phyloP scores from a whole-genome alignment of 192 early-diverging fungal species.

The Gaertneriomyces sp. region DNA sequence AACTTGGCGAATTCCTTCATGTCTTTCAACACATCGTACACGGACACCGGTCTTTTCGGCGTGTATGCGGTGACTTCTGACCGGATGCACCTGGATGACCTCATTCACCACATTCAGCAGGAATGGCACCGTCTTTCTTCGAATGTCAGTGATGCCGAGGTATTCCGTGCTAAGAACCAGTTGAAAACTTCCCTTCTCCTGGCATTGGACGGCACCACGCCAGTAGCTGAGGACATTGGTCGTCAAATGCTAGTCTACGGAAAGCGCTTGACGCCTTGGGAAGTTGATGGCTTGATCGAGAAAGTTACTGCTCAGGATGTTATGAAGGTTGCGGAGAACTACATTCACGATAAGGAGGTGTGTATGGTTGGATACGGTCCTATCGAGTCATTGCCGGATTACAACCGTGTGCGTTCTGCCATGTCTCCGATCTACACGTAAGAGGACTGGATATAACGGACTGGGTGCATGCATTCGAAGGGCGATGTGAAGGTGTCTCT shows the following conservation, averaged over 20 bases:
- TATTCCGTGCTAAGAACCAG: constrained; percentile 97
- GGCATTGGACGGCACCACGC: constrained; percentile 88
- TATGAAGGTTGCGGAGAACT: constrained; percentile 78
- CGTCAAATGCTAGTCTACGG: constrained; percentile 91
- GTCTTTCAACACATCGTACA: constrained; percentile 99
- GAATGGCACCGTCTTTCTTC: constrained; percentile 90
- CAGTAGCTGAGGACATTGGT: constrained; percentile 96
- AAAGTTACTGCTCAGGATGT: constrained; percentile 82
- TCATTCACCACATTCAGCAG: constrained; percentile 81
- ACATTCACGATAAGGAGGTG: constrained; percentile 88
- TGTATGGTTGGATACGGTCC: constrained; percentile 80
- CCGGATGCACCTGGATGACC: constrained; percentile 75
- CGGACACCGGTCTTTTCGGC: constrained; percentile 95
- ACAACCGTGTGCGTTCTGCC: constrained; percentile 77
- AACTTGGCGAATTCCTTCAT: constrained; percentile 94
- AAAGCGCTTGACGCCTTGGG: constrained; percentile 82
- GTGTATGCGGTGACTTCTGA: constrained; percentile 90
- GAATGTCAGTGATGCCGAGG: constrained; percentile 81
- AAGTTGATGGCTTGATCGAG: constrained; percentile 84
- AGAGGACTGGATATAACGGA: constrained; percentile 12
- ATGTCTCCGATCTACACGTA: constrained; percentile 58
- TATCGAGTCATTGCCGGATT: constrained; percentile 86
- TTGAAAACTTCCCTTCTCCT: constrained; percentile 92
- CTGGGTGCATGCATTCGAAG: neutral
- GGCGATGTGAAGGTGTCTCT: no score